Conservation (phyloP, 202 grass and related monocot species). For the Sporobolus alterniflorus region DNA sequence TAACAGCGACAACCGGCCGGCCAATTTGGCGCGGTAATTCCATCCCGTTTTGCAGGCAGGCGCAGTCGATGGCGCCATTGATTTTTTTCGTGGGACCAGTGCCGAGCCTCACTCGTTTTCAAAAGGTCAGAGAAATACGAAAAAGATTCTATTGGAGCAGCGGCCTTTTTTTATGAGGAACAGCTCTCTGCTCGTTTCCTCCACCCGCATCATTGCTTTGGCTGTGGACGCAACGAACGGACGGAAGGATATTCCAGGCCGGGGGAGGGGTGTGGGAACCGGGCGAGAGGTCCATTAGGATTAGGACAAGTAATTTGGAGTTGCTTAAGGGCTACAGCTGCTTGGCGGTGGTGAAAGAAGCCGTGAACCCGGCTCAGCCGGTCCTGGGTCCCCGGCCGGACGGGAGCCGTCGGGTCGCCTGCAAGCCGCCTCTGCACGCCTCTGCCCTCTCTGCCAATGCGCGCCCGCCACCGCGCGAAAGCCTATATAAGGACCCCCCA, state of each 20-base stretch:
- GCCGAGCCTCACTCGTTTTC: constrained; percentile 1
- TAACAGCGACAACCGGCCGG: not conserved
- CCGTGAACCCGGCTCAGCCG: not conserved
- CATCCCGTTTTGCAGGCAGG: not conserved
- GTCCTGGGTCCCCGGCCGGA: not conserved
- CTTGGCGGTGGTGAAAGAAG: constrained; percentile 18
- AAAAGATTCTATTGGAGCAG: not conserved
- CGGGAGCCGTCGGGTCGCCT: constrained; percentile 16
- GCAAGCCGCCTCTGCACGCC: constrained; percentile 37
- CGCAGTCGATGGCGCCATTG: not conserved
- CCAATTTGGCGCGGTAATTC: not conserved
- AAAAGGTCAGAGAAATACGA: constrained; percentile 13
- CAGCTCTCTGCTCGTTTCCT: not conserved
- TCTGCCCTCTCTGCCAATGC: not conserved
- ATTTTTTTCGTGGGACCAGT: not conserved
- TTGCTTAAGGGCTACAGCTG: not conserved
- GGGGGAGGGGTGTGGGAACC: not conserved
- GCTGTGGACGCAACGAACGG: not conserved
- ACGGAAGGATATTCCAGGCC: constrained; percentile 32
- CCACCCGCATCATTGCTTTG: not conserved
- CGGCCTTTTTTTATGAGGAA: not conserved
- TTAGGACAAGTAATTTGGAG: constrained; percentile 27
- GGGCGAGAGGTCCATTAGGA: not conserved
- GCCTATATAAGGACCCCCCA: constrained; percentile 34
- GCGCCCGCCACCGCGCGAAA: not conserved